Evolutionary conservation across 768 basidiomycete genomes (phyloP).

Genomic region (Daedaleopsis nitida): DNA sequence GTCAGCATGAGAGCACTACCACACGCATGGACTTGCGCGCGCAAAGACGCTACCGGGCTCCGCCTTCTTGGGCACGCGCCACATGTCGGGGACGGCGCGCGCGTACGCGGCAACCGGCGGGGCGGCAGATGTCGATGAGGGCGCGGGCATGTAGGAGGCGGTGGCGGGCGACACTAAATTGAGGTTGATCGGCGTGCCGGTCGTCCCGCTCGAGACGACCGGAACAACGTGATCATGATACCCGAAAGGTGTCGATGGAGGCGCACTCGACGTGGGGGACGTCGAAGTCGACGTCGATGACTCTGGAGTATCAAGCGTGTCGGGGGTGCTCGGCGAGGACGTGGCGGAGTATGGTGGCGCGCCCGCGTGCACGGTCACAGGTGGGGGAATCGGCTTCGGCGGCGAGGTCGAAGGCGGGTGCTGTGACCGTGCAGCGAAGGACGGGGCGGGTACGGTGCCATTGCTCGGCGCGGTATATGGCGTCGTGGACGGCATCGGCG

Average conservation of each 20-base stretch:
- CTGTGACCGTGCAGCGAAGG: constrained; percentile 23
- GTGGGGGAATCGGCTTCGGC: constrained; percentile 20
- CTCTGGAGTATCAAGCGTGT: constrained; percentile 33
- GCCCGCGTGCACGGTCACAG: constrained; percentile 19
- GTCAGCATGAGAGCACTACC: constrained; percentile 8
- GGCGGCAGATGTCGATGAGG: not conserved
- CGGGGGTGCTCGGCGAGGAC: constrained; percentile 20
- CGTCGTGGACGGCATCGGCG: constrained; percentile 32
- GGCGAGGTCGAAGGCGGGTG: constrained; percentile 20
- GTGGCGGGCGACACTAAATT: not conserved
- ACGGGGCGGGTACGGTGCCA: constrained; percentile 19
- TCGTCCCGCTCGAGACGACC: constrained; percentile 18
- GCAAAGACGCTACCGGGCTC: constrained; percentile 16
- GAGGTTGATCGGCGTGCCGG: constrained; percentile 10
- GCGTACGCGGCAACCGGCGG: not conserved
- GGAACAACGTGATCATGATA: constrained; percentile 25
- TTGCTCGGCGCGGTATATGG: constrained; percentile 19
- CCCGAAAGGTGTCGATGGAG: constrained; percentile 33
- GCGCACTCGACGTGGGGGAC: constrained; percentile 32
- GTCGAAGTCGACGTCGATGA: constrained; percentile 32
- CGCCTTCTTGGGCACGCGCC: constrained; percentile 17
- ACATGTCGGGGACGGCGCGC: not conserved
- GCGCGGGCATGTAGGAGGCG: constrained; percentile 1
- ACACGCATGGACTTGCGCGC: constrained; percentile 17
- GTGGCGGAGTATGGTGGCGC: constrained; percentile 16